A percentile compares a stretch with the other conserved stretches of the same genome.
Conservation (phyloP, 73 alveolate genomes). For the Vitrella brassicaformis region DNA sequence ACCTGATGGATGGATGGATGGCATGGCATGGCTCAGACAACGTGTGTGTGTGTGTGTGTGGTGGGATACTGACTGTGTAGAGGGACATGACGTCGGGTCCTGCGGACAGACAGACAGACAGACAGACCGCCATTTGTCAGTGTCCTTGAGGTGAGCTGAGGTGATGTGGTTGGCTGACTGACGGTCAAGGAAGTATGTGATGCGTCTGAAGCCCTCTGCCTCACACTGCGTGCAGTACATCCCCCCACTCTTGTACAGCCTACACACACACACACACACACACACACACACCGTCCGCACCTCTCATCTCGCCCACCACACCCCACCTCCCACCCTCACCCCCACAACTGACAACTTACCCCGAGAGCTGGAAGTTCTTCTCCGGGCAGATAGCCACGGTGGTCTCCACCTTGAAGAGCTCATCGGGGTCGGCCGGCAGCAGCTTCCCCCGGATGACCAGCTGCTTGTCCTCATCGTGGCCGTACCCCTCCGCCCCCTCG, state of each 20-base stretch:
- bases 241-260: background rate
- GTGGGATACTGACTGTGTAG: background rate
- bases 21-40: background rate
- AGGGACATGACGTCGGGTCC: background rate
- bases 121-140: too few relatives aligned
- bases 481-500: too few relatives aligned
- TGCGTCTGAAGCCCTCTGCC: constrained; percentile 1
- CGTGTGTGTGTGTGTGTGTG: background rate
- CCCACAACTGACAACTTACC: background rate
- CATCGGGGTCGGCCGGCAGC: background rate
- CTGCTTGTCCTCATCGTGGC: background rate
- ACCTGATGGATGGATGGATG: background rate
- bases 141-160: too few relatives aligned
- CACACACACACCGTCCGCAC: too few relatives aligned
- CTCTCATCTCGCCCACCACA: background rate
- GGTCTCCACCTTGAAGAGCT: background rate
- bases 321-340: background rate
- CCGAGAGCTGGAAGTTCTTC: background rate
- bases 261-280: background rate
- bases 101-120: too few relatives aligned
- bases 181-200: constrained; percentile 2
- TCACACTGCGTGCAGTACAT: background rate
- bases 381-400: background rate
- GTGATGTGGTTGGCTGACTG: too few relatives aligned
- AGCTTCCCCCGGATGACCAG: background rate